phyloP scores from a whole-genome alignment of 306 rosid genomes.

The Pueraria montana region DNA sequence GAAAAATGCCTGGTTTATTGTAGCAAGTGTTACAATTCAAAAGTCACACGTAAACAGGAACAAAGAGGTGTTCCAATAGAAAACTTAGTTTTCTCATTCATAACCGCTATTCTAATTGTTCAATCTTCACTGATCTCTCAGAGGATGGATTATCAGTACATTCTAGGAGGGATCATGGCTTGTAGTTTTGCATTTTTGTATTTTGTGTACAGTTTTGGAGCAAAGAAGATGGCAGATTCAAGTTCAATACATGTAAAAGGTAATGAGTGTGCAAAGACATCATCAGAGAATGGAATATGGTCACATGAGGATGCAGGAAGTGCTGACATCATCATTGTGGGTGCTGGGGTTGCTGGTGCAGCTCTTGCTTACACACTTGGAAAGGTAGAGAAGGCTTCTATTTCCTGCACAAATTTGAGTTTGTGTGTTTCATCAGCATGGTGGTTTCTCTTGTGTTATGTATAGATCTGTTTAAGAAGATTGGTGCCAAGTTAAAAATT shows the following conservation, averaged over 20 bases:
- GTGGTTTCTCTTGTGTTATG: constrained; percentile 17
- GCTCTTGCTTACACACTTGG: constrained; percentile 65
- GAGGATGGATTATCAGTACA: constrained; percentile 64
- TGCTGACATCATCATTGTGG: constrained; percentile 55
- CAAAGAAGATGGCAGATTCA: constrained; percentile 52
- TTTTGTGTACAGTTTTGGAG: constrained; percentile 48
- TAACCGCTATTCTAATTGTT: neutral
- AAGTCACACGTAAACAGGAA: neutral
- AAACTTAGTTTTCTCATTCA: neutral
- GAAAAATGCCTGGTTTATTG: neutral
- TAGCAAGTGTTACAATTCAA: constrained; percentile 16
- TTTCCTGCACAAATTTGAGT: neutral
- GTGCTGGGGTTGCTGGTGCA: constrained; percentile 68
- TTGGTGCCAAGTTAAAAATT: neutral
- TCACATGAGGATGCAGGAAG: constrained; percentile 39
- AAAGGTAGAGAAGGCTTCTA: constrained; percentile 61
- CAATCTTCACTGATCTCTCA: neutral
- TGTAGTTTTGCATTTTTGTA: constrained; percentile 52
- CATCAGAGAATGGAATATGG: constrained; percentile 47
- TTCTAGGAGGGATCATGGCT: constrained; percentile 58
- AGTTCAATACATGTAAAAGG: constrained; percentile 42
- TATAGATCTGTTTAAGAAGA: constrained; percentile 6
- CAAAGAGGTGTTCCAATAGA: constrained; percentile 26
- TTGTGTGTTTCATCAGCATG: neutral
- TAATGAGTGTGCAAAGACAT: constrained; percentile 42